Evolutionary conservation across 1,284 basidiomycete species (phyloP).

Genomic region (Apiotrichum laibachii): DNA sequence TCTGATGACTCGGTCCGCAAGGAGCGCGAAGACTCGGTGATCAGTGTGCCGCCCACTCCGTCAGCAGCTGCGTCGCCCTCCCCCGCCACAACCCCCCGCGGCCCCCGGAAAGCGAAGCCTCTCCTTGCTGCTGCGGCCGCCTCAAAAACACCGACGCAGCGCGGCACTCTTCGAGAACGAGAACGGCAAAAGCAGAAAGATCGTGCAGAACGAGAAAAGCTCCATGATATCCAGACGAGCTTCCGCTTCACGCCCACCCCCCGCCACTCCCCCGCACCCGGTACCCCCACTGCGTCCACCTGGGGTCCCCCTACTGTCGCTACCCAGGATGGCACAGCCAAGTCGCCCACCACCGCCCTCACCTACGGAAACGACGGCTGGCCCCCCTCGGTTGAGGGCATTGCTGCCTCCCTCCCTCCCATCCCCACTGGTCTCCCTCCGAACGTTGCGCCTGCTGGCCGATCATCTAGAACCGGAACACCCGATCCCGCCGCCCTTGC

Average conservation of each 20-base stretch:
- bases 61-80: conserved; percentile 1
- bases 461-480: not conserved
- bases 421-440: not conserved
- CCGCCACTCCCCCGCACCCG: conserved; percentile 1
- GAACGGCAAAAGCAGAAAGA: not conserved
- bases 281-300: not conserved
- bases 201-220: not conserved
- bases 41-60: not conserved
- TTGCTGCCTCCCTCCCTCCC: not conserved
- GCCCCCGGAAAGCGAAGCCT: not conserved
- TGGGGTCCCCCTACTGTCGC: not conserved
- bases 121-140: conserved; percentile 7
- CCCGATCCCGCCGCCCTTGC: conserved; percentile 3
- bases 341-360: not conserved
- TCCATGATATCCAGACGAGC: not conserved
- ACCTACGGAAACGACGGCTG: not conserved
- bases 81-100: not conserved
- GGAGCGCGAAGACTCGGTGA: not conserved
- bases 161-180: conserved; percentile 1
- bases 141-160: conserved; percentile 1
- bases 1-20: not conserved
- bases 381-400: not conserved
- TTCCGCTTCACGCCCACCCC: conserved; percentile 3
- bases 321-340: not conserved
- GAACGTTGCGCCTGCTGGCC: not conserved